Evolutionary conservation across 2,329 filamentous ascomycete species (phyloP), one percentile per base, ranked within the genome.

Genomic region (Oidium heveae): DNA sequence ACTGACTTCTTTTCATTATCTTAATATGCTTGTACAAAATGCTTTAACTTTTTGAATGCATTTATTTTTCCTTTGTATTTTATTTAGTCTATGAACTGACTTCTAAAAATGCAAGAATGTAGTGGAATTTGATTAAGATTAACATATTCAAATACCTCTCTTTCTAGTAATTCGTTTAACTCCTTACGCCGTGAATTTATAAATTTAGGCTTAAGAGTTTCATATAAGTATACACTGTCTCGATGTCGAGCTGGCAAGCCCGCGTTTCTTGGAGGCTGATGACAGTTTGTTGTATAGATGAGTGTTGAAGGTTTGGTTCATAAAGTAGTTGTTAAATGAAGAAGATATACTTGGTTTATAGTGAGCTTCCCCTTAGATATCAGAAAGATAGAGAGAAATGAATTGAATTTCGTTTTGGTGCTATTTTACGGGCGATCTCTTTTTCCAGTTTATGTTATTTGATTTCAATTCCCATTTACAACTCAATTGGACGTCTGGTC

Each of bases 71-170:
- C 36, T n/a, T 52, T n/a, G 20, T 57, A 49, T 33, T 59, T 59
- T 1, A 59, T 52, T 37, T 58, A 37, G 36, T 59, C 56, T 6
- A 59, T 37, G 44, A 58, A 57, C 2, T 55, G 10, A 2, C 15
- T 53, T 9, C 55, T 57, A 34, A 57, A 57, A 12, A 59, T 49
- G 22, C 36, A 16, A 22, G 24, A 7, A 47, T 22, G 4, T 12
- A 20, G 9, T 43, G 9, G 39, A 43, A 43, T 43, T 10, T 43
- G 9, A 6, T 43, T 18, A 12, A 12, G 6, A 43, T 10, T 6
- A 10, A 43, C 16, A 10, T 12, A 12, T n/a, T 43, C 39, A 43
- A n/a, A n/a, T n/a, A n/a, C n/a, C n/a, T n/a, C n/a, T n/a, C n/a
- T n/a, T n/a, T n/a, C n/a, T n/a, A n/a, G n/a, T n/a, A n/a, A n/a